Base-by-base conservation (phyloP, 176 grass and related monocot genomes). In the Musa acuminata region DNA sequence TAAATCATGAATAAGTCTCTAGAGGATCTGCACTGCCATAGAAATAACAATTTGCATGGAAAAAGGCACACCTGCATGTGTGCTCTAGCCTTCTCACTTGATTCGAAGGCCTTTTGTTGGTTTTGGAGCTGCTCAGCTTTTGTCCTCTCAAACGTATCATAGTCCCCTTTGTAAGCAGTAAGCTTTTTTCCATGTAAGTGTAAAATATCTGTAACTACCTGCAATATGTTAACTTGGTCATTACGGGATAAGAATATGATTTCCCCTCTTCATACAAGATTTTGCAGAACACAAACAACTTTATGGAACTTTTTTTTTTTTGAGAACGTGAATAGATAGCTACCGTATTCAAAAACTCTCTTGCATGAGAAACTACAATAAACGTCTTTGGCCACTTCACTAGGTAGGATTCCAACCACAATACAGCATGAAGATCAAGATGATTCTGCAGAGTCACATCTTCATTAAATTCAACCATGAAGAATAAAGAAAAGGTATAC, bases 271-370 rank as follows among this genome's bases (percentile, higher is more conserved):
- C 12, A 43, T 9, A 19, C 20, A 64, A 52, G 60, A 66, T 23
- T 19, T 19, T 64, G 48, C 13, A 51, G n/a, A 23, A 64, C 19
- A 76, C 8, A 76, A 76, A 25, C 35, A 23, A 23, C 74, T 8
- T 13, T 29, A 64, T 24, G 8, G 8, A 23, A 43, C 11, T 12
- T 21, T 53, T 53, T 73, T n/a, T 22, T 35, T 22, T 19, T 74
- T 8, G 3, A 35, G n/a, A 14, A 26, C 14, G 11, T 11, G n/a
- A 25, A 63, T 67, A 72, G 55, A 65, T 57, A 73, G 51, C 70
- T 97, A 97, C 94, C 74, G 90, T 97, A 79, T 97, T 97, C 53
- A 97, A 76, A 80, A 97, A 97, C 73, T 97, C 94, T 80, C 94
- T 88, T 54, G 94, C 94, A 25, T 93, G 94, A 48, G 94, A 97